Evolutionary conservation across 768 basidiomycete species (phyloP), one percentile per base, ranked within the genome.

Genomic region (Cystobasidiopsis lactophilus): DNA sequence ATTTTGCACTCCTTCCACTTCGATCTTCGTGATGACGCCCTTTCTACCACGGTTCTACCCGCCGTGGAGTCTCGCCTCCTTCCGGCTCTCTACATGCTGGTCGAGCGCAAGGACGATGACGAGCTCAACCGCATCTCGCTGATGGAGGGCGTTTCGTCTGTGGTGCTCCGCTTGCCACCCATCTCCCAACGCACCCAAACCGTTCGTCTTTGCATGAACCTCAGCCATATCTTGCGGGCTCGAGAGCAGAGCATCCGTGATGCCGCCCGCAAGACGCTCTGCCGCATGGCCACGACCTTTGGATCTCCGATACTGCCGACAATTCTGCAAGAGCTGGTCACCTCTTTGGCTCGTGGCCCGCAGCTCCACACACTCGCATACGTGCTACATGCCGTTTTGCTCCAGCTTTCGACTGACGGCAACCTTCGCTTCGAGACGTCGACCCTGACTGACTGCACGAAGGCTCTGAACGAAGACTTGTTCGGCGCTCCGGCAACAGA

Each of bases 401-500:
- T 78, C n/a, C 76, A 84, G 52, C 73, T 89, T 41, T 86, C 85
- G 0, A 70, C 76, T 67, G 73, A 29, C 63, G 58, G 57, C 13
- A 39, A 38, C 11, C 52, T 69, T 2, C 60, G 64, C 0, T 84
- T 95, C 1, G 88, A 95, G 58, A 72, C 33, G 33, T 16, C 73
- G 16, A 79, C 79, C 57, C 78, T 86, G 19, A 74, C 75, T 41
- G 81, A 85, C 58, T 72, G 88, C 7, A 79, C 82, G 0, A 75
- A 81, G 62, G 69, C 95, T 82, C 16, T 77, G 79, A 0, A 86
- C 85, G 62, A 57, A 29, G 91, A 95, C 49, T 75, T 95, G 50
- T 95, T 95, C 59, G 91, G 91, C 26, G 78, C 88, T 64, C 88
- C 89, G 1, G 83, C 82, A 14, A 83, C 82, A 65, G 85, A 95